Conservation (phyloP, 2,329 filamentous ascomycete species). For the Aspergillus sp. region DNA sequence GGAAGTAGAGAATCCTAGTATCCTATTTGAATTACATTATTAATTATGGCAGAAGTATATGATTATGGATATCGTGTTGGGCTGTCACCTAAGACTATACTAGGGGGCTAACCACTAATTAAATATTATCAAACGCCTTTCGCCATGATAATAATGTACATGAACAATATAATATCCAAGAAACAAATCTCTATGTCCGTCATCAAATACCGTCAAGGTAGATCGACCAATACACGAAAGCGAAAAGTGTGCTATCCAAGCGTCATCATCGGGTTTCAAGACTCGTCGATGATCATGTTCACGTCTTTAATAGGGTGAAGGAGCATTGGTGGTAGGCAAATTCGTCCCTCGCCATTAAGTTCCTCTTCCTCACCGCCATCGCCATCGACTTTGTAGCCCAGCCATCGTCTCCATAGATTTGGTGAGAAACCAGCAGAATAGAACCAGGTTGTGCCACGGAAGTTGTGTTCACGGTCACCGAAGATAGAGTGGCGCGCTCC, state of each 20-base stretch:
- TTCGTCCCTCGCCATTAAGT: slow-evolving; percentile 71
- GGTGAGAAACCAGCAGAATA: slow-evolving; percentile 81
- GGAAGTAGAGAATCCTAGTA: no score
- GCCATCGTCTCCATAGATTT: slow-evolving; percentile 81
- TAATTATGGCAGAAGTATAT: background rate
- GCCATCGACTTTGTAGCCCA: slow-evolving; percentile 77
- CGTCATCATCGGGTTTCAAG: background rate
- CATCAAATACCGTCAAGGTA: background rate
- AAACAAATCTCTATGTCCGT: background rate
- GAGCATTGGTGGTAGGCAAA: slow-evolving; percentile 89
- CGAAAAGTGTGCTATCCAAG: background rate
- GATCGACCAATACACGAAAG: background rate
- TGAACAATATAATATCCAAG: background rate
- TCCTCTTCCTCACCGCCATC: slow-evolving; percentile 78
- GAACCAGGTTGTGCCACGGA: slow-evolving; percentile 85
- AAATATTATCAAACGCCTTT: background rate
- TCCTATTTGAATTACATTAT: no score
- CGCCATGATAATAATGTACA: background rate
- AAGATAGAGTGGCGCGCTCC: slow-evolving; percentile 71
- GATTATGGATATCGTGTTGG: background rate
- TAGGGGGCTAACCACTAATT: background rate
- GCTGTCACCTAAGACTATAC: background rate
- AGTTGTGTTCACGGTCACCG: slow-evolving; percentile 85
- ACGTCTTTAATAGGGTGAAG: slow-evolving; percentile 84
- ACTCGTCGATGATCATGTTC: slow-evolving; percentile 51